phyloP scores from a whole-genome alignment of 257 asterid genomes.

The Thymus quinquecostatus region DNA sequence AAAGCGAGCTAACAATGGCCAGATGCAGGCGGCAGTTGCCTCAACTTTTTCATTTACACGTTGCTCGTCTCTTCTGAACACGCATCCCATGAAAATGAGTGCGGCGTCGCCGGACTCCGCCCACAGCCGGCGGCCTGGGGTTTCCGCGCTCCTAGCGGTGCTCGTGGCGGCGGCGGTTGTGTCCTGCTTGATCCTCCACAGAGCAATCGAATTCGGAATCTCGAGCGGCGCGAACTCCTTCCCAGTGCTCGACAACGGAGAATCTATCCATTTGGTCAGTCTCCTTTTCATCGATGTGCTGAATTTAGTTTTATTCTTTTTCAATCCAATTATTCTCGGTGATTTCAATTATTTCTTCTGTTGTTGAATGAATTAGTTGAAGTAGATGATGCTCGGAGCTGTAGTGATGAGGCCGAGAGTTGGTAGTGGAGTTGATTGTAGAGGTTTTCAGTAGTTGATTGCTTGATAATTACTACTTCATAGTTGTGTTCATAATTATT shows the following conservation, averaged over 20 bases:
- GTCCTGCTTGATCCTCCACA: constrained; percentile 37
- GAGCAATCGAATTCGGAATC: constrained; percentile 31
- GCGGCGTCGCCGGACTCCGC: constrained; percentile 23
- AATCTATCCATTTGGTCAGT: constrained; percentile 31
- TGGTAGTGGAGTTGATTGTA: constrained; percentile 10
- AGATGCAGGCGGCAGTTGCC: constrained; percentile 24
- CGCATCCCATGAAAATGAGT: background rate
- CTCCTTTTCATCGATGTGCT: constrained; percentile 3
- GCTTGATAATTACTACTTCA: background rate
- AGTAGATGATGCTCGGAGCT: constrained; percentile 12
- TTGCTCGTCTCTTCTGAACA: constrained; percentile 20
- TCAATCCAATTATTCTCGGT: background rate
- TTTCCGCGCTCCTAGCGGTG: constrained; percentile 22
- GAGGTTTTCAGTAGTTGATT: constrained; percentile 12
- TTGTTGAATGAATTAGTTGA: constrained; percentile 1
- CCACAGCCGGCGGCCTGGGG: constrained; percentile 30
- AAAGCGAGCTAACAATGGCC: constrained; percentile 27
- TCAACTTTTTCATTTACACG: constrained; percentile 12
- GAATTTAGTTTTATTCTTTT: background rate
- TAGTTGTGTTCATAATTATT: background rate
- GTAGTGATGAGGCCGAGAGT: background rate
- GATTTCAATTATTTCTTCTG: background rate
- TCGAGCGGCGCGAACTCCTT: constrained; percentile 26
- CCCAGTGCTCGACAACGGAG: constrained; percentile 22
- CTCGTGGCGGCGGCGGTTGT: constrained; percentile 29